These are phyloP conservation scores for Salix brachista DNA, from an alignment of 345 rosid species.

Conservation along the genomic window DNA sequence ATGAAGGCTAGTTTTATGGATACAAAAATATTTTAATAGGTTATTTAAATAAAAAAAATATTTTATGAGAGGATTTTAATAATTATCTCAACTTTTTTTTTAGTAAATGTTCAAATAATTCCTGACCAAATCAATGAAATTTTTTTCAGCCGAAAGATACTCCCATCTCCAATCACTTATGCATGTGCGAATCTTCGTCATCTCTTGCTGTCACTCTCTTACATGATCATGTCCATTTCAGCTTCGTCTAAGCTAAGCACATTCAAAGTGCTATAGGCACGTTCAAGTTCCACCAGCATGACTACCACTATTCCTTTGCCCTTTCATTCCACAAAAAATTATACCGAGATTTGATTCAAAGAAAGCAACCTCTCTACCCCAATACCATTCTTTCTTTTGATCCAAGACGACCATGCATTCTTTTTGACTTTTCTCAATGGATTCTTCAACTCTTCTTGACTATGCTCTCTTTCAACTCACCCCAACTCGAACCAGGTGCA, in stretches of 20 bases:
- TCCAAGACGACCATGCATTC: slow-evolving; percentile 8
- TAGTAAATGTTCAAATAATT: too few species aligned
- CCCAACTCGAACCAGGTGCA: slow-evolving; percentile 84
- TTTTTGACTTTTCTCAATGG: slow-evolving; percentile 36
- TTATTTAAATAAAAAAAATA: too few species aligned
- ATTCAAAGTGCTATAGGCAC: background rate
- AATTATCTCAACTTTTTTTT: too few species aligned
- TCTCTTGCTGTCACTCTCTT: slow-evolving; percentile 25
- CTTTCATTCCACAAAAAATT: background rate
- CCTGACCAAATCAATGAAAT: too few species aligned
- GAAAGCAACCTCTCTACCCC: background rate
- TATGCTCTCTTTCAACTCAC: slow-evolving; percentile 81
- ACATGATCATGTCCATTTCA: slow-evolving; percentile 8
- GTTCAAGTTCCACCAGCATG: background rate
- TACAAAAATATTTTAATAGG: too few species aligned
- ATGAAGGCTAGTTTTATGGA: too few species aligned
- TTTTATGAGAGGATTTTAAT: too few species aligned
- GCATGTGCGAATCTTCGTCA: slow-evolving; percentile 36
- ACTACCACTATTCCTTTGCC: background rate
- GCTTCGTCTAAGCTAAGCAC: background rate
- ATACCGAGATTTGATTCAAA: background rate
- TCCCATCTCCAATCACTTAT: background rate
- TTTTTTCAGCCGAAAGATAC: background rate
- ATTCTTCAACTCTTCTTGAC: slow-evolving; percentile 52
- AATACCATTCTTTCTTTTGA: background rate